Conservation (phyloP, 2,329 filamentous ascomycete species). For the Calonectria hongkongensis region DNA sequence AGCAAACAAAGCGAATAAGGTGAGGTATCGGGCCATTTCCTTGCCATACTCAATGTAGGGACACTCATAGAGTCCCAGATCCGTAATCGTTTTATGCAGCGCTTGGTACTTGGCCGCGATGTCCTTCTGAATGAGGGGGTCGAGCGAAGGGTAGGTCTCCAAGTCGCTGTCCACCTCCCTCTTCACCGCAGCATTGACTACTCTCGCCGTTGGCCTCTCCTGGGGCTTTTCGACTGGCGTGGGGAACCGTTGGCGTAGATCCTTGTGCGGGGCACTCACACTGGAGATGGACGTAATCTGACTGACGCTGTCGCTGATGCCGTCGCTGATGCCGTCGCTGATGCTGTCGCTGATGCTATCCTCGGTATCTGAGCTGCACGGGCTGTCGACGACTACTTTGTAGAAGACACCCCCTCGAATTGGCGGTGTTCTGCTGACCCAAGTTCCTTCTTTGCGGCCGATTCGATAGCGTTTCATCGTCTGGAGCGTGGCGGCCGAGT, state of each 20-base stretch:
- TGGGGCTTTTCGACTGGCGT: constrained; percentile 31
- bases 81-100: constrained; percentile 73
- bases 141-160: constrained; percentile 70
- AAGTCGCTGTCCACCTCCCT: constrained; percentile 59
- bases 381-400: constrained; percentile 45
- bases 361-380: constrained; percentile 47
- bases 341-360: constrained; percentile 1
- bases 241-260: constrained; percentile 39
- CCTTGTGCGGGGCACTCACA: constrained; percentile 35
- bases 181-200: constrained; percentile 51
- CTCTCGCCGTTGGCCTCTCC: constrained; percentile 32
- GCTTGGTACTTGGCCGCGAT: constrained; percentile 74
- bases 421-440: constrained; percentile 76
- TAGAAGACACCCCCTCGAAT: constrained; percentile 70
- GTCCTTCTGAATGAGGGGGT: constrained; percentile 70
- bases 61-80: constrained; percentile 75
- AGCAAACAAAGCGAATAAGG: constrained; percentile 70
- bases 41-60: constrained; percentile 75
- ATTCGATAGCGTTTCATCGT: constrained; percentile 78
- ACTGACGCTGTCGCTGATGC: constrained; percentile 40
- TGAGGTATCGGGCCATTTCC: constrained; percentile 73
- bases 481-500: constrained; percentile 70
- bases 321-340: constrained; percentile 45
- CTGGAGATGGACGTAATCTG: constrained; percentile 48
- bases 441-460: constrained; percentile 73